Evolutionary conservation across 75 land plant species (phyloP), one percentile per base, ranked within the genome.

Genomic region (Picea glauca): DNA sequence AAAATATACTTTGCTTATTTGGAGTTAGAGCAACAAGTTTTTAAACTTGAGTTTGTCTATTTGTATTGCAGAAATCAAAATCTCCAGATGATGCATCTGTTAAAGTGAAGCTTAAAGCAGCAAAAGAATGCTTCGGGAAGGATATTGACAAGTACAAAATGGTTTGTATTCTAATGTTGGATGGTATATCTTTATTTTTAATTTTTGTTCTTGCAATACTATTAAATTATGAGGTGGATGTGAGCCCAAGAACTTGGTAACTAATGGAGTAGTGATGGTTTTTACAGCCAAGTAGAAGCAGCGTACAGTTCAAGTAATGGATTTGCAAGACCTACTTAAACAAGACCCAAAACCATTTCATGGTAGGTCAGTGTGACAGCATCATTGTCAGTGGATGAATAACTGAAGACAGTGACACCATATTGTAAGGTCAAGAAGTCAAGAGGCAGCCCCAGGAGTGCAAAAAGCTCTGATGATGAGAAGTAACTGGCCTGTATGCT

Each of bases 261-360:
- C 17, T n/a, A 61, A 61, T 18, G 2, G 62, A n/a, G 3, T 61
- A 61, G 2, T 17, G 62, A 17, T 61, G 62, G 18, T 76, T 59
- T 33, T 21, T 76, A 75, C 92, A 95, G 96, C 98, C 46, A 95
- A 95, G 38, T 1, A 35, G 87, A 93, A 79, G 87, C 93, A 95
- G 75, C 65, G 96, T 40, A 93, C 95, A 20, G 90, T 93, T 62
- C 96, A 95, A 83, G 91, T 93, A 13, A 83, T 93, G 91, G 94
- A 91, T 21, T 78, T 91, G 66, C 83, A 82, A 58, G 91, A 91
- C 72, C 84, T 93, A 43, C 96, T 96, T 12, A 93, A 88, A 80
- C 90, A 84, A 43, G 83, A 81, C 0, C 31, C 72, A 21, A 33
- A 13, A 23, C 31, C 75, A 74, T 50, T 12, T 23, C 31, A 74